Evolutionary conservation across 2,329 filamentous ascomycete species (phyloP), one percentile per base, ranked within the genome.

Genomic region (Pseudocercospora crystallina): DNA sequence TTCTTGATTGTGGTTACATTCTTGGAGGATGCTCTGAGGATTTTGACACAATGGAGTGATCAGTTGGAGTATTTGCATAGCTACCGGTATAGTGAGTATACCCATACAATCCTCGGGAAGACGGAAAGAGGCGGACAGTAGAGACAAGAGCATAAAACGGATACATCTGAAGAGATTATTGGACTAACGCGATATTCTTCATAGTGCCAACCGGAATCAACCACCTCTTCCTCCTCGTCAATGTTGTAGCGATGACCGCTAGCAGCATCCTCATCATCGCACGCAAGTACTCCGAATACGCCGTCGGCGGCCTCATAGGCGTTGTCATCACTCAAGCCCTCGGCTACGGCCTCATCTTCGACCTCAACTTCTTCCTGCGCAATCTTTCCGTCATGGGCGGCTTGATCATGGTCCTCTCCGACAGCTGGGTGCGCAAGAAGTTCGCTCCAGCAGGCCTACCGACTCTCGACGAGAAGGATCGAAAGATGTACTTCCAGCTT

Each of bases 401-500:
- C 54, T 82, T 99, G 38, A 81, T 99, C 64, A 97, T 99, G 94
- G 94, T 99, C 14, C 81, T 99, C 41, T 96, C 91, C 35, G 94
- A 99, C 76, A 95, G 89, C 51, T 97, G 92, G 90, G 90, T 96
- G 59, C 87, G 91, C 75, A 97, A 97, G 84, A 89, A 85, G 71
- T 95, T 96, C 77, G 92, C 91, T 2, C 96, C 96, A 57, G 94
- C 94, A 41, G 94, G 94, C 41, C 81, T 99, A 46, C 94, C 94
- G 42, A 84, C 89, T 72, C 82, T 99, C 46, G 94, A 97, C 70
- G 94, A 99, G 80, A 97, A 97, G 84, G 94, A 99, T 73, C 89
- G 91, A 76, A 99, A 97, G 82, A 97, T 97, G 92, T 99, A 99
- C 80, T 95, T 99, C 76, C 94, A 97, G 82, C 86, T 99, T 56